Conservation (phyloP, 164 flowering plant genomes). For the Stephania japonica region DNA sequence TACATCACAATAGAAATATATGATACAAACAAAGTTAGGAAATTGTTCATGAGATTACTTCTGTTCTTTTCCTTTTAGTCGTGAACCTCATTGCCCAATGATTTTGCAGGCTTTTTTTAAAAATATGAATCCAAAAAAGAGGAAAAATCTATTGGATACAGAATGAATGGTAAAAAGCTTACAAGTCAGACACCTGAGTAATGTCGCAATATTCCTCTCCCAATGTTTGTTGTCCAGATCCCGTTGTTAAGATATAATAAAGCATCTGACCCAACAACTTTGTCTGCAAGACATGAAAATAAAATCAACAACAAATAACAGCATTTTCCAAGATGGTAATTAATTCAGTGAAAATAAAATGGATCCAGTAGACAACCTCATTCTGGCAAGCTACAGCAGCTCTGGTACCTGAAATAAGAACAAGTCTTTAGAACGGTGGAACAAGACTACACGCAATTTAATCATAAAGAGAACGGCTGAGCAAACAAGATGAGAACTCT, state of each 20-base stretch:
- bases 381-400: constrained; percentile 79
- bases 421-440: not conserved
- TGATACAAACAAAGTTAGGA: not conserved
- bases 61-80: not conserved
- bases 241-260: constrained; percentile 83
- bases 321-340: not conserved
- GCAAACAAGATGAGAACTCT: not conserved
- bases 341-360: not conserved
- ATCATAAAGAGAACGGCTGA: not conserved
- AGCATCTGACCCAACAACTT: constrained; percentile 94
- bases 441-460: not conserved
- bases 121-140: not conserved
- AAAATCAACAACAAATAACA: not conserved
- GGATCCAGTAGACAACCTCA: constrained; percentile 48
- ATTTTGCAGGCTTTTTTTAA: not conserved
- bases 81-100: not conserved
- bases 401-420: constrained; percentile 61
- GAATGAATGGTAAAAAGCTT: not conserved
- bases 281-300: constrained; percentile 43
- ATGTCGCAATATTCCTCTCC: constrained; percentile 99
- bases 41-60: not conserved
- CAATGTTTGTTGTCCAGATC: constrained; percentile 95
- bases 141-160: not conserved
- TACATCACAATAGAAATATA: not conserved
- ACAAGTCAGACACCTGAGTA: constrained; percentile 54